These are phyloP conservation scores for Geotrichum cucujoidarum DNA, from an alignment of 1,139 yeast genomes.

Conservation along the genomic window DNA sequence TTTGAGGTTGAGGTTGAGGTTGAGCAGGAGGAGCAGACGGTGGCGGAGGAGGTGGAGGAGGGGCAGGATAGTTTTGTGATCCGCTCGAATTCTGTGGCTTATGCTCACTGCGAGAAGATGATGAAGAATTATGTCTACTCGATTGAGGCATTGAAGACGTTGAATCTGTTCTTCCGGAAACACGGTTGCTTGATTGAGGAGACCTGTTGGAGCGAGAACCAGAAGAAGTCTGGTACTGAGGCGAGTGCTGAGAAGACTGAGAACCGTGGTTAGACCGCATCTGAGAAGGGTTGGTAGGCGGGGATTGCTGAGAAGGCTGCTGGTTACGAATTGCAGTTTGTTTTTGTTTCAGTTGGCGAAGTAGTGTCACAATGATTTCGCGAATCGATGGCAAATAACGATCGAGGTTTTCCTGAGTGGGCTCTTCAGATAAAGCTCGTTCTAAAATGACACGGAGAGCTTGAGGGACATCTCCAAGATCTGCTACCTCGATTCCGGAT, in stretches of 20 bases:
- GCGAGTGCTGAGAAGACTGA: background rate
- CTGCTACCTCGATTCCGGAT: constrained; percentile 64
- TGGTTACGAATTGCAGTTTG: constrained; percentile 40
- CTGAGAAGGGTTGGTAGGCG: background rate
- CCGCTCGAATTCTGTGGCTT: background rate
- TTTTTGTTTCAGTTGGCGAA: constrained; percentile 76
- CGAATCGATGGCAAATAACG: constrained; percentile 78
- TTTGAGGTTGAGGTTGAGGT: no score
- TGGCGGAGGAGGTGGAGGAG: background rate
- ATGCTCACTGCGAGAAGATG: constrained; percentile 6
- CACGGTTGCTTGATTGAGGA: constrained; percentile 5
- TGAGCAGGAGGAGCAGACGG: background rate
- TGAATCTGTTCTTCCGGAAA: constrained; percentile 9
- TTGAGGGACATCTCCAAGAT: constrained; percentile 73
- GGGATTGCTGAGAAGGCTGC: constrained; percentile 9
- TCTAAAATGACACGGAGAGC: constrained; percentile 72
- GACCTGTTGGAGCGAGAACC: constrained; percentile 8
- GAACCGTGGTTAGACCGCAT: background rate
- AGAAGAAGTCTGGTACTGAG: background rate
- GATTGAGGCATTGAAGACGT: background rate
- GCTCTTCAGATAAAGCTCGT: constrained; percentile 78
- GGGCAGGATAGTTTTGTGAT: background rate
- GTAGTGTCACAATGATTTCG: constrained; percentile 74
- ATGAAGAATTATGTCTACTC: background rate
- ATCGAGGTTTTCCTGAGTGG: constrained; percentile 79